These are phyloP conservation scores for Emmonsia crescens DNA, from an alignment of 2,329 filamentous ascomycete genomes.

Conservation along the genomic window DNA sequence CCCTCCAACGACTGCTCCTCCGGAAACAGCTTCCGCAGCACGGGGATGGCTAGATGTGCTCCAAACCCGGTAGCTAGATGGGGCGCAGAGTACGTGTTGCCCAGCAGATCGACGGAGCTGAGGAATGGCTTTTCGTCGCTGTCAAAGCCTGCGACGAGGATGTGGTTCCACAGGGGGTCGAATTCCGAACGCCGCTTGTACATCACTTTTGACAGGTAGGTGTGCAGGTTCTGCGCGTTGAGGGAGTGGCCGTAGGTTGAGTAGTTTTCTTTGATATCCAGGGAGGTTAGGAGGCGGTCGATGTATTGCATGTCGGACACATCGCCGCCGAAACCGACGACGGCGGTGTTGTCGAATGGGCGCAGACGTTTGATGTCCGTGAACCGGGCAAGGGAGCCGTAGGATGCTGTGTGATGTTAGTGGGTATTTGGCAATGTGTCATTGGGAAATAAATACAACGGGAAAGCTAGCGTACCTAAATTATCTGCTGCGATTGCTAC, in stretches of 20 bases:
- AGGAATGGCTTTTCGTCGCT: slow-evolving; percentile 74
- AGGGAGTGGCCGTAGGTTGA: slow-evolving; percentile 47
- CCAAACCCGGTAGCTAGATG: slow-evolving; percentile 90
- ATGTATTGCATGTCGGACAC: slow-evolving; percentile 99
- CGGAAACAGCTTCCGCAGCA: slow-evolving; percentile 72
- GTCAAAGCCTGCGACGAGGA: slow-evolving; percentile 84
- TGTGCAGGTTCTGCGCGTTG: slow-evolving; percentile 89
- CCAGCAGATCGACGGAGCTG: slow-evolving; percentile 80
- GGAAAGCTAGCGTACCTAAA: slow-evolving; percentile 51
- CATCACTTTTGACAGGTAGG: slow-evolving; percentile 89
- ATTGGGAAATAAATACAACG: not conserved
- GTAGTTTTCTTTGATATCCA: slow-evolving; percentile 86
- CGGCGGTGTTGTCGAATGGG: slow-evolving; percentile 68
- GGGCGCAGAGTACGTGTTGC: slow-evolving; percentile 80
- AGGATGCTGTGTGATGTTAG: slow-evolving; percentile 57
- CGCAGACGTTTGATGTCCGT: slow-evolving; percentile 92
- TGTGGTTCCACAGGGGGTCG: slow-evolving; percentile 94
- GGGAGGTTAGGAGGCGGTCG: slow-evolving; percentile 74
- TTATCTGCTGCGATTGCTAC: slow-evolving; percentile 97
- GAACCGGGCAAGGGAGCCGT: slow-evolving; percentile 93
- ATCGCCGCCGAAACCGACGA: slow-evolving; percentile 92
- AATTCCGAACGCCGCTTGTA: slow-evolving; percentile 93
- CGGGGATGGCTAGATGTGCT: slow-evolving; percentile 81
- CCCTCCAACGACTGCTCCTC: slow-evolving; percentile 67
- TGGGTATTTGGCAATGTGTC: not conserved